Evolutionary conservation across 768 basidiomycete genomes (phyloP).

Genomic region (Trametes punicea): DNA sequence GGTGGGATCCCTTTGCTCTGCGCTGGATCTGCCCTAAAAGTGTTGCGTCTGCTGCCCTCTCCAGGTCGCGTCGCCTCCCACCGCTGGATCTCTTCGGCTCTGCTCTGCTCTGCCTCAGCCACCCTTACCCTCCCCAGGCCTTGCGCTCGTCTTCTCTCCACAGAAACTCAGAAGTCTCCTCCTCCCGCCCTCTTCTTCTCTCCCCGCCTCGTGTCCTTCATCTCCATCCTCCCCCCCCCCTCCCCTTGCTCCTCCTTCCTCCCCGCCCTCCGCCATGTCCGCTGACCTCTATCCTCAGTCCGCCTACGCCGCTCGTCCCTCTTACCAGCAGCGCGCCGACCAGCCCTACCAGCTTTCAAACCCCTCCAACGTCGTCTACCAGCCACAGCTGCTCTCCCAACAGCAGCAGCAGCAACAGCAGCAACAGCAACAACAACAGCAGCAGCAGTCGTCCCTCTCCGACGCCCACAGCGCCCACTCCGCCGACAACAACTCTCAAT

Average conservation of each 20-base stretch:
- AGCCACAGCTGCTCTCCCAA: constrained; percentile 25
- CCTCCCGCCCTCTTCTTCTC: constrained; percentile 12
- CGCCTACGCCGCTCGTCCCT: constrained; percentile 31
- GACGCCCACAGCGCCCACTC: constrained; percentile 22
- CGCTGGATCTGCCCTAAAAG: constrained; percentile 19
- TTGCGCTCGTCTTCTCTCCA: constrained; percentile 8
- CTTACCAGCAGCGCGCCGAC: constrained; percentile 40
- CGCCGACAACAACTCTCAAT: constrained; percentile 21
- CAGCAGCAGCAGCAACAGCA: constrained; percentile 6
- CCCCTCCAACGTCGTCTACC: constrained; percentile 26
- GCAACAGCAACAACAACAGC: neutral
- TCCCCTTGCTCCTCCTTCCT: constrained; percentile 4
- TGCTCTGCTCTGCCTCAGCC: constrained; percentile 7
- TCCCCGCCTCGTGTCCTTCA: constrained; percentile 20
- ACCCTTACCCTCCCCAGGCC: constrained; percentile 12
- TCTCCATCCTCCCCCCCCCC: constrained; percentile 10
- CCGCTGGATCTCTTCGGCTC: too few relatives aligned
- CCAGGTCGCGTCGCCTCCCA: constrained; percentile 6
- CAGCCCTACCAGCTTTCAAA: constrained; percentile 24
- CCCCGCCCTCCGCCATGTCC: constrained; percentile 26
- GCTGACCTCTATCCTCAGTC: constrained; percentile 46
- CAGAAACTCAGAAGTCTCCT: constrained; percentile 14
- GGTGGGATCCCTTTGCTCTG: constrained; percentile 14
- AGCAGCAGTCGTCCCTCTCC: constrained; percentile 8
- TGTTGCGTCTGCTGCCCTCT: constrained; percentile 17